Percentiles rank a stretch among this genome's conserved stretches.
Evolutionary conservation across 352 stramenopile species (phyloP).

Genomic region (Pythium diclinum): DNA sequence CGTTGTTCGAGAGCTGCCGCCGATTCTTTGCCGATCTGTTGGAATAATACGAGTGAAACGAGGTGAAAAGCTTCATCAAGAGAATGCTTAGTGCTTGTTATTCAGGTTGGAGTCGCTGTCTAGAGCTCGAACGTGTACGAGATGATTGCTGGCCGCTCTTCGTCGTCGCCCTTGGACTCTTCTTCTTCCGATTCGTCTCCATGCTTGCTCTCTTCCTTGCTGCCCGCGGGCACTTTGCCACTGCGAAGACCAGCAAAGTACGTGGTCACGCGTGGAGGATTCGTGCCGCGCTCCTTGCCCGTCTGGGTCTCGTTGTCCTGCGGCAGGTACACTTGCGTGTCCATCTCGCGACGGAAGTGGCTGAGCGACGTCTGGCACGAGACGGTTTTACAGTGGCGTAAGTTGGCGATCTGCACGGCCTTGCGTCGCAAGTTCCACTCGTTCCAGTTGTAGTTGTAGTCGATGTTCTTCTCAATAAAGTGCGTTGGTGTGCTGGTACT

Average conservation of each 20-base stretch:
- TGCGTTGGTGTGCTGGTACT: conserved; percentile 89
- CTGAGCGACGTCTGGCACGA: conserved; percentile 88
- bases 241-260: conserved; percentile 70
- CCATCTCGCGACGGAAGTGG: conserved; percentile 83
- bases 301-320: conserved; percentile 76
- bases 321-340: conserved; percentile 88
- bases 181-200: conserved; percentile 23
- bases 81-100: no score
- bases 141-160: conserved; percentile 51
- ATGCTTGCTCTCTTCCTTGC: conserved; percentile 36
- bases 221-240: conserved; percentile 29
- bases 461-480: conserved; percentile 91
- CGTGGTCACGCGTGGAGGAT: conserved; percentile 73
- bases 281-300: conserved; percentile 71
- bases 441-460: conserved; percentile 94
- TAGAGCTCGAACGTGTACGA: conserved; percentile 73
- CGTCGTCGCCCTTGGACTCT: conserved; percentile 20
- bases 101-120: neutral
- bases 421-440: conserved; percentile 91
- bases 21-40: conserved; percentile 47
- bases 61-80: no score
- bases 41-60: neutral
- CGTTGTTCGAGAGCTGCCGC: conserved; percentile 91
- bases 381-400: conserved; percentile 87
- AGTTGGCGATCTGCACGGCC: conserved; percentile 89